Conservation (phyloP, 2,329 filamentous ascomycete species). For the Neoscytalidium dimidiatum region DNA sequence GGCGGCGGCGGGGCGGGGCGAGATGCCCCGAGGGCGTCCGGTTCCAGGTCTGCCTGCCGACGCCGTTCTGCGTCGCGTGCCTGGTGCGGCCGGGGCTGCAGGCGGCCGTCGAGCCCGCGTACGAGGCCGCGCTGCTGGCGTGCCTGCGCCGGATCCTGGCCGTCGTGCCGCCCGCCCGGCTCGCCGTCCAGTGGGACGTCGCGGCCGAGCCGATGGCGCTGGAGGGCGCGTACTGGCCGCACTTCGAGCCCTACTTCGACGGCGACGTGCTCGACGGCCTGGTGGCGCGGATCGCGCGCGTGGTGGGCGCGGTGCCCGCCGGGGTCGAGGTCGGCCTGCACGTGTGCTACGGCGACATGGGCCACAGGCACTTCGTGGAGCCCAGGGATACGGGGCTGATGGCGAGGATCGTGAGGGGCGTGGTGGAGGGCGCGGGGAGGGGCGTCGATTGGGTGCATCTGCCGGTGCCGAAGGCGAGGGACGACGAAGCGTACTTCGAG, state of each 20-base stretch:
- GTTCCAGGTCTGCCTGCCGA: conserved; percentile 39
- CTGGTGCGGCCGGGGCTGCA: conserved; percentile 27
- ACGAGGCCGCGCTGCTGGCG: conserved; percentile 32
- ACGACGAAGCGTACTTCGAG: conserved; percentile 1
- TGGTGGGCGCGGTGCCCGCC: conserved; percentile 33
- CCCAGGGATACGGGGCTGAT: conserved; percentile 38
- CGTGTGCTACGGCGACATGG: conserved; percentile 52
- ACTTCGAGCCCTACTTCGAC: conserved; percentile 35
- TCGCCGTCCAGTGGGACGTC: conserved; percentile 39
- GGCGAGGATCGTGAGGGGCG: conserved; percentile 41
- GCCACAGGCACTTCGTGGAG: conserved; percentile 47
- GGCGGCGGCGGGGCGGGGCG: conserved; percentile 29
- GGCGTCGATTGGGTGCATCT: conserved; percentile 47
- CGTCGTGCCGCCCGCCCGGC: conserved; percentile 33
- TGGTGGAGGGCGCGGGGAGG: conserved; percentile 31
- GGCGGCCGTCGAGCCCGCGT: conserved; percentile 32
- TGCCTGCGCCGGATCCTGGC: conserved; percentile 32
- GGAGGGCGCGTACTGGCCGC: conserved; percentile 23
- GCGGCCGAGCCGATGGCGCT: conserved; percentile 36
- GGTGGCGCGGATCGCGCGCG: conserved; percentile 33
- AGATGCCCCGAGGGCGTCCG: conserved; percentile 29
- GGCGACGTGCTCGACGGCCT: conserved; percentile 34
- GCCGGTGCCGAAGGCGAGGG: conserved; percentile 28
- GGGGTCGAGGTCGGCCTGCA: conserved; percentile 48
- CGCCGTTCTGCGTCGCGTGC: conserved; percentile 23